Base-by-base conservation (phyloP, 495 filamentous ascomycete genomes). In the Xylaria bambusicola region DNA sequence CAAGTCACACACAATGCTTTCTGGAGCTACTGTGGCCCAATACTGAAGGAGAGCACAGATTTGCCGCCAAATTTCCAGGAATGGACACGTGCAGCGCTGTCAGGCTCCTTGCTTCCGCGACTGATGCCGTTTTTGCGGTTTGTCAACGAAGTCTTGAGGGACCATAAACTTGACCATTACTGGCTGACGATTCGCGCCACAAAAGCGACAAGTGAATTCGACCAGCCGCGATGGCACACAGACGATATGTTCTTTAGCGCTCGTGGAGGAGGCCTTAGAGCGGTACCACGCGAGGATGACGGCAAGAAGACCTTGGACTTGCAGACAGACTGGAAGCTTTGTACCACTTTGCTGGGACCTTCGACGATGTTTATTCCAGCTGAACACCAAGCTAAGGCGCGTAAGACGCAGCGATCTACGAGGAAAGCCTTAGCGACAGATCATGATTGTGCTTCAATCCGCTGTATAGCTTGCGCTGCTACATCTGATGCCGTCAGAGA, bases 121-220 rank as follows among this genome's bases (percentile, higher is more conserved):
- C 56, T 73, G 13, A 51, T 66, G 44, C 69, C 67, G 6, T 62
- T 72, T 40, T 59, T 73, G 23, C 29, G 55, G 23, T 71, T 62
- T 45, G 59, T 53, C 46, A 66, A 71, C 52, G 44, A 57, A 17
- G 55, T 69, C 46, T 44, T 73, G 50, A 23, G 31, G 17, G 23
- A 59, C 17, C 60, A 65, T 42, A 61, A 54, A 35, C 54, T 69
- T 7, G 55, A 62, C 26, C 62, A 72, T 60, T 73, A 72, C 61
- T 72, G 69, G 71, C 51, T 73, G 35, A 71, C 69, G 2, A 62
- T 73, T 58, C 71, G 71, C 42, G 67, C 71, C 21, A 69, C 69
- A 2, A 63, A 63, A 36, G 67, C 69, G 4, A 73, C 67, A 20
- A 27, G 49, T 9, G 62, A 67, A n/a, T 73, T 71, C 48, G 62